These are phyloP conservation scores for Mycocentrospora acerina DNA, from an alignment of 2,329 filamentous ascomycete genomes.

Conservation along the genomic window DNA sequence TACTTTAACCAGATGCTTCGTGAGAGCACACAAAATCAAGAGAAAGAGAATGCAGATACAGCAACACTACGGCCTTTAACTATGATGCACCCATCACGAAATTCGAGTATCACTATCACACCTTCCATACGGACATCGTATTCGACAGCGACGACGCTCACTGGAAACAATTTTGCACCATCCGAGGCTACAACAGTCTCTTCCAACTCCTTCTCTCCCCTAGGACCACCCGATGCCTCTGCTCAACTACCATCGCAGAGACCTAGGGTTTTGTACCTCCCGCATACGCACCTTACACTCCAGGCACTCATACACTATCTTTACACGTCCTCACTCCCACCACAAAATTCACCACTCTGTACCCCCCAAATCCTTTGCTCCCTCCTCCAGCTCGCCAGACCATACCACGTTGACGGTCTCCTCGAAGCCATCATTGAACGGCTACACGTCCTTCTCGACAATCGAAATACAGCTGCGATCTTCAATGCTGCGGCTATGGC, in stretches of 20 bases:
- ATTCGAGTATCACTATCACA: conserved; percentile 85
- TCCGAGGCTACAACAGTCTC: conserved; percentile 44
- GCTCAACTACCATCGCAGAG: conserved; percentile 62
- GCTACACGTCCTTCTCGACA: conserved; percentile 85
- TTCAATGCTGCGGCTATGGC: conserved; percentile 99
- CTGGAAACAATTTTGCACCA: conserved; percentile 36
- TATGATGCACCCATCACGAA: conserved; percentile 62
- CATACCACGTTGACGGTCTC: conserved; percentile 89
- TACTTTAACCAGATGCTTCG: conserved; percentile 92
- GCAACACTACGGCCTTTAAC: conserved; percentile 68
- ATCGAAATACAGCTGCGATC: conserved; percentile 89
- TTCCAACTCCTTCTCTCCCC: conserved; percentile 43
- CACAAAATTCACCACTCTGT: conserved; percentile 73
- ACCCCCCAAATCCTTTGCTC: conserved; percentile 96
- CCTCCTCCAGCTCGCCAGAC: conserved; percentile 85
- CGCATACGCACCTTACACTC: conserved; percentile 86
- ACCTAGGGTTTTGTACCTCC: conserved; percentile 85
- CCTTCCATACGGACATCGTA: conserved; percentile 59
- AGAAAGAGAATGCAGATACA: conserved; percentile 61
- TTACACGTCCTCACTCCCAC: conserved; percentile 86
- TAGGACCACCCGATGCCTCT: conserved; percentile 57
- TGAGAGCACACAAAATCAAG: conserved; percentile 70
- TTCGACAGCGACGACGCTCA: conserved; percentile 47
- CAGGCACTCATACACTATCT: conserved; percentile 90
- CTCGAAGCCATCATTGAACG: conserved; percentile 91